Evolutionary conservation across 345 rosid genomes (phyloP), one percentile per base, ranked within the genome.

Genomic region (Lepidium didymum): DNA sequence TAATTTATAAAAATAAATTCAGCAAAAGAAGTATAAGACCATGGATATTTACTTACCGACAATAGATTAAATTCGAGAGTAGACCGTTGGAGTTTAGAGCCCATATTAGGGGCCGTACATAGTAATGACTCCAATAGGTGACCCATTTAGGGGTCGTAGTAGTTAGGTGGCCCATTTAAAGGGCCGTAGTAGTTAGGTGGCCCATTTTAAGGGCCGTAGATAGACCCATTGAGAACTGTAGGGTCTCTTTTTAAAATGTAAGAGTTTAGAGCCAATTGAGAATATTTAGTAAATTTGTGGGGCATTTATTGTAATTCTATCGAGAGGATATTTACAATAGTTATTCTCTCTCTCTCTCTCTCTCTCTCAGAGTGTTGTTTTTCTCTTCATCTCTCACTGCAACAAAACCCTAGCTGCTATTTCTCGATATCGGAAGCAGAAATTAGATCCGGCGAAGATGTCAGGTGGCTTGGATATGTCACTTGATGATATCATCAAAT

Each of bases 401-500:
- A 45, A 37, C 72, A 55, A 70, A 47, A 34, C 73, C 73, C 59
- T 61, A 58, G 64, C 58, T 59, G 21, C 58, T 49, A 40, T 55
- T 50, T 37, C 13, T 70, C 62, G 51, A 57, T 65, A 25, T 76
- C 52, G 19, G 36, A 57, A 37, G 0, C 35, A 49, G 15, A 27
- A 12, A 61, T 44, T 56, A 41, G 57, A 14, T 49, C 68, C 45
- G 61, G 59, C 59, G 34, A 76, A 67, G 61, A 88, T 88, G 96
- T 41, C 89, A 15, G 83, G 76, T 79, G 77, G 84, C 11, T 75
- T 86, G 51, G 86, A 86, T 62, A 81, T 80, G 86, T 84, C 89
- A 44, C 96, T 88, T 5, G 89, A 86, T 19, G 91, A 86, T 7
- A 74, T 88, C 74, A 86, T 86, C 79, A 83, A 82, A 73, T 72